Conservation (phyloP, 1,284 basidiomycete species). For the Ganoderma meredithae region DNA sequence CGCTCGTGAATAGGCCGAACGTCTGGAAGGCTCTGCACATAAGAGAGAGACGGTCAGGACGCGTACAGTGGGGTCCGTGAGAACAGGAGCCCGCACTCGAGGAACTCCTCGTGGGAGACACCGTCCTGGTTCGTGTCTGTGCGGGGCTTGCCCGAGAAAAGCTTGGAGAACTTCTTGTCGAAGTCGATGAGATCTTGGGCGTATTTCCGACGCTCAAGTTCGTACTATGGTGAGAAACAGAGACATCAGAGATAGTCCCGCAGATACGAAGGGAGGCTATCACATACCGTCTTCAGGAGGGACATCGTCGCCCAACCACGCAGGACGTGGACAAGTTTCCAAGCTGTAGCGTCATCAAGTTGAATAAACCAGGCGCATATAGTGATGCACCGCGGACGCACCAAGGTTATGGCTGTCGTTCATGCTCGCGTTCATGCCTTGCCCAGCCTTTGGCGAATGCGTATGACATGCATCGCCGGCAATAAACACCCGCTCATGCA, state of each 20-base stretch:
- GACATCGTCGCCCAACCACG: constrained; percentile 72
- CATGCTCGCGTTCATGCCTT: constrained; percentile 81
- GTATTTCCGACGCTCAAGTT: constrained; percentile 75
- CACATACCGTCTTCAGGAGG: constrained; percentile 73
- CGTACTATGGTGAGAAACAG: constrained; percentile 58
- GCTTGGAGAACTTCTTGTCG: constrained; percentile 75
- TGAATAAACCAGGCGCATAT: not conserved
- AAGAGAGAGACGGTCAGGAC: not conserved
- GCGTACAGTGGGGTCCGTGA: not conserved
- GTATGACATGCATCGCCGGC: constrained; percentile 87
- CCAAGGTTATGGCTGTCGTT: constrained; percentile 85
- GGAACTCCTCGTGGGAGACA: constrained; percentile 70
- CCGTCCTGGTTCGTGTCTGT: constrained; percentile 63
- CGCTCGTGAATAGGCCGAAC: constrained; percentile 66
- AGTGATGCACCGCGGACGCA: constrained; percentile 35
- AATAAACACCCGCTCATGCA: constrained; percentile 79
- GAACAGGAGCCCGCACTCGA: constrained; percentile 49
- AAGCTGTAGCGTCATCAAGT: constrained; percentile 49
- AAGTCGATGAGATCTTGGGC: constrained; percentile 85
- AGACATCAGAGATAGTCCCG: not conserved
- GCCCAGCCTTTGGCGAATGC: constrained; percentile 79
- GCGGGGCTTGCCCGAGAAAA: constrained; percentile 81
- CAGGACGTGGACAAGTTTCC: constrained; percentile 81
- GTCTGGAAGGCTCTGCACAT: constrained; percentile 59
- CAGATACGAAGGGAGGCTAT: constrained; percentile 15